phyloP scores from a whole-genome alignment of 164 flowering plant genomes.

The Piper longum region DNA sequence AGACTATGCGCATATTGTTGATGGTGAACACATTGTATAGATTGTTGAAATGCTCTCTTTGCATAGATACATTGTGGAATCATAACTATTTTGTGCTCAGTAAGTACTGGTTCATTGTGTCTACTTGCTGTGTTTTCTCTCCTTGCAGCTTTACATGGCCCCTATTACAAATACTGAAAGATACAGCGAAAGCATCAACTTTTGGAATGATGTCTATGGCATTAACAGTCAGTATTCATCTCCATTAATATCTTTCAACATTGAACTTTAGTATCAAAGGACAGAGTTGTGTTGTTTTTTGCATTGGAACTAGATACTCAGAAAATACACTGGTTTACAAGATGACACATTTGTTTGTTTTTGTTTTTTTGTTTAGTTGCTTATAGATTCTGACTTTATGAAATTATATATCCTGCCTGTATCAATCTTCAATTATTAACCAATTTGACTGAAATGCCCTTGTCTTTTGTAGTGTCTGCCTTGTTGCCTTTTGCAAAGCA shows the following conservation, averaged over 20 bases:
- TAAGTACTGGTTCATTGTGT: no score
- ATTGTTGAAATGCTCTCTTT: no score
- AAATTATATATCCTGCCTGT: no score
- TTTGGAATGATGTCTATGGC: conserved; percentile 97
- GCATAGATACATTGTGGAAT: no score
- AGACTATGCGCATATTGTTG: background rate
- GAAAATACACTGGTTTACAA: no score
- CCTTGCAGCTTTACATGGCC: conserved; percentile 84
- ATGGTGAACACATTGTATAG: background rate
- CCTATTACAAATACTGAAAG: conserved; percentile 85
- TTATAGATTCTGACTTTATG: no score
- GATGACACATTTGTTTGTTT: no score
- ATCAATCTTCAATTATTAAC: background rate
- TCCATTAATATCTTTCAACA: background rate
- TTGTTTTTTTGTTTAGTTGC: no score
- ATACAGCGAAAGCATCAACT: conserved; percentile 85
- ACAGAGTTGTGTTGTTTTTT: background rate
- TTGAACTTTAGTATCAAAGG: background rate
- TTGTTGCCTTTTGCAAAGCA: conserved; percentile 94
- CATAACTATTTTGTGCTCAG: no score
- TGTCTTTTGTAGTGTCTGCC: conserved; percentile 74
- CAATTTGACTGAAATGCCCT: background rate
- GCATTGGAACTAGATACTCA: no score
- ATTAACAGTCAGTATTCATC: conserved; percentile 65
- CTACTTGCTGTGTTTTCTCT: background rate